Conservation (phyloP, 1,139 yeast genomes). For the Kurtzmaniella quercitrusa region DNA sequence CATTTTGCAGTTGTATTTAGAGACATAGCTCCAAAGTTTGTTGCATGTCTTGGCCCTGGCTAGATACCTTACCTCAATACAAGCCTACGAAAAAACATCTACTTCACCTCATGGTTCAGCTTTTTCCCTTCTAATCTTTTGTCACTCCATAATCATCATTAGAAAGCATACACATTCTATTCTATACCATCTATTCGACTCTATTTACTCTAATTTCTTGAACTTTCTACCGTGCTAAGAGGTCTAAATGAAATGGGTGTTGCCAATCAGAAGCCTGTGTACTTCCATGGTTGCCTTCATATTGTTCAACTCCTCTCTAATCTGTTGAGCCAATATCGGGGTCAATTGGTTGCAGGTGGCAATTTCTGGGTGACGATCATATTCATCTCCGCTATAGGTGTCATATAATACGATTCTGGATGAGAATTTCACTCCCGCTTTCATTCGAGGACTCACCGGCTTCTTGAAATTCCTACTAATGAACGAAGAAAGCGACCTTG, state of each 20-base stretch:
- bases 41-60: no score
- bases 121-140: no score
- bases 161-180: no score
- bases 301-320: slow-evolving; percentile 79
- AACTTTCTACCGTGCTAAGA: neutral
- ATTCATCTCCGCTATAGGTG: slow-evolving; percentile 79
- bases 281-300: slow-evolving; percentile 77
- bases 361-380: slow-evolving; percentile 89
- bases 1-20: no score
- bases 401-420: slow-evolving; percentile 82
- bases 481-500: slow-evolving; percentile 26
- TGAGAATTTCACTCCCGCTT: slow-evolving; percentile 62
- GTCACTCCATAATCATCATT: no score
- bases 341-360: slow-evolving; percentile 93
- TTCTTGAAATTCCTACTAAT: slow-evolving; percentile 1
- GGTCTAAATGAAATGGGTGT: slow-evolving; percentile 72
- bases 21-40: no score
- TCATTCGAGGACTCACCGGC: slow-evolving; percentile 6
- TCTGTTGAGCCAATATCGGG: slow-evolving; percentile 81
- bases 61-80: no score
- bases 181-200: no score
- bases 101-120: no score
- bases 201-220: no score
- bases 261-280: slow-evolving; percentile 71
- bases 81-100: no score